Evolutionary conservation across 345 rosid genomes (phyloP), one percentile per base, ranked within the genome.

Genomic region (Populus euphratica): DNA sequence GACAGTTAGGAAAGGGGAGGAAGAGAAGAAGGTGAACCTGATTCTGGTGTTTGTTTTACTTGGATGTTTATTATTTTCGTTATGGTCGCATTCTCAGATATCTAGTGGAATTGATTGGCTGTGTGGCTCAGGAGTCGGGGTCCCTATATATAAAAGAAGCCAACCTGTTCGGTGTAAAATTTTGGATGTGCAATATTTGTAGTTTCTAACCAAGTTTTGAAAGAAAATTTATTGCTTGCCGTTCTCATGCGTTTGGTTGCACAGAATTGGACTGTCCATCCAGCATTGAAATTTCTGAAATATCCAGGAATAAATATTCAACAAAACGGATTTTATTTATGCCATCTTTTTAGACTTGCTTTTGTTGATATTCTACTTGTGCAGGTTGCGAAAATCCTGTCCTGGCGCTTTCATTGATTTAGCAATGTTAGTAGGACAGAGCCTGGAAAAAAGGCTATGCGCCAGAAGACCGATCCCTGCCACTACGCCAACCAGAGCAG

Each of bases 1-100:
- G 97, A 62, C 98, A 91, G 71, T 82, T 93, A 54, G 97, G 98
- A 31, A 89, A 90, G 83, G 94, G 98, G 78, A 77, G 85, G 73
- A 88, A 87, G 87, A 86, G 91, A 80, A 87, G 89, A 78, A 79
- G 87, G 70, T 77, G 83, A 79, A 38, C 56, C 49, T 52, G 59
- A 52, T 52, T 18, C 10, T 52, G n/a, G 3, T 52, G 56, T 49
- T 6, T 52, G 59, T 52, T 52, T 52, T 52, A 17, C n/a, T 6
- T 18, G 8, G 1, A 4, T 18, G 56, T 18, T 5, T 50, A n/a
- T 62, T 62, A 11, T 62, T 62, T 62, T 62, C 11, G 35, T 62
- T 62, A 0, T 16, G 17, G 59, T 20, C 5, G 20, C 59, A 52
- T 52, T 20, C 59, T 6, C 59, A 18, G 23, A 52, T 20, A 5